Evolutionary conservation across 2,329 filamentous ascomycete genomes (phyloP), one percentile per base, ranked within the genome.

Genomic region (Colletotrichum higginsianum): DNA sequence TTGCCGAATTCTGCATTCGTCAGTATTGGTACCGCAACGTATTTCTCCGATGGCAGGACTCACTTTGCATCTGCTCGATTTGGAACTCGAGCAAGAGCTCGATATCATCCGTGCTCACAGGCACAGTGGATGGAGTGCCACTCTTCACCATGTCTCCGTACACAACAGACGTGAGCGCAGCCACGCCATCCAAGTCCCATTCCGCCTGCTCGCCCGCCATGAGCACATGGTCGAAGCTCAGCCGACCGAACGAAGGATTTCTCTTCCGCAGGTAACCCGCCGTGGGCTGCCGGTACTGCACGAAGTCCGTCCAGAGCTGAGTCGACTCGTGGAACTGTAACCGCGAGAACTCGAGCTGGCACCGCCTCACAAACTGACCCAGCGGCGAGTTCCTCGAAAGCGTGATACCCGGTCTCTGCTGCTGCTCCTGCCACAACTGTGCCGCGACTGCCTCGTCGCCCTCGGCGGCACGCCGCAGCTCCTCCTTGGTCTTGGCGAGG

Each of bases 1-100:
- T 89, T 92, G 12, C 96, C 96, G 75, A 93, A 89, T 79, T 90
- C 92, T 94, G 67, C 3, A 52, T 47, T 15, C 2, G 66, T 72
- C 1, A 42, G 65, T 62, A 4, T 15, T 56, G n/a, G 11, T 57
- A 2, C 52, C 3, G 15, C n/a, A 26, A 38, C 35, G 11, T 38
- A 9, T 3, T 1, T 11, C 11, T 2, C 21, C 6, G 38, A 38
- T 6, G 13, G 44, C 38, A 13, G 11, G 16, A 81, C 85, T 77
- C 82, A 92, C 93, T 93, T 79, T 98, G 95, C 83, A 98, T 90
- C 79, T 94, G 91, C 74, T 94, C 92, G 47, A 98, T 92, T 78
- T 98, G 95, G 76, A 96, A 97, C 75, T 97, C 94, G 23, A 98
- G 83, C 38, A 98, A 84, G 40, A 89, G 89, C 78, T 97, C 94